Base-by-base conservation (phyloP, 2,329 filamentous ascomycete species). In the Penicillium corylophilum region DNA sequence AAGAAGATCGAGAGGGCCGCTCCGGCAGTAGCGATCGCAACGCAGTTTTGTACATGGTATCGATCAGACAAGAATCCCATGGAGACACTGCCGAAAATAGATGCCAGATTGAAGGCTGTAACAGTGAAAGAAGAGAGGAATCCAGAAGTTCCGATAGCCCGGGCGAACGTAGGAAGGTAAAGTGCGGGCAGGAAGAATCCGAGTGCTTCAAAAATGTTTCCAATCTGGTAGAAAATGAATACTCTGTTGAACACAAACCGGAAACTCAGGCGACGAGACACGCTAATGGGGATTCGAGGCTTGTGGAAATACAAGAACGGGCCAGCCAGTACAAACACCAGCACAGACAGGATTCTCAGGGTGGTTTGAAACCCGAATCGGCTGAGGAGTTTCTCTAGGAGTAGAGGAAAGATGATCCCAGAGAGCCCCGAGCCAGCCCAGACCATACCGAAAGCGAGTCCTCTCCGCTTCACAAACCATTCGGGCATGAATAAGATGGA, bases 391-490 rank as follows among this genome's bases (percentile, higher is more conserved):
- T 70, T 72, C 56, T 77, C 69, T 8, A 80, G 60, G 8, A 74
- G 60, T 4, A 80, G 50, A 0, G 77, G 78, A 40, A 80, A 68
- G 9, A 77, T 66, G 4, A 74, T 71, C 3, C 78, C 78, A 1
- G 74, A 74, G 4, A 65, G 36, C 1, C 63, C 60, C n/a, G 64
- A 66, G 18, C 65, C 64, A 24, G 63, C 63, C 74, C 77, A 78
- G 36, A 77, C 73, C 1, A 75, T 58, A 2, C 78, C 79, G 12
- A 75, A 72, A 0, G 72, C 74, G 60, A 65, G 71, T 59, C 76
- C 76, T 44, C 70, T 66, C 16, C 72, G 63, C 58, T 77, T 72
- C 8, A 79, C 71, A 64, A 80, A 81, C 72, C 62, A 85, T 57
- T 80, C 76, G 31, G 79, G 75, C 43, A 81, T 68, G 42, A 74